phyloP scores from a whole-genome alignment of 768 basidiomycete species.

The Podaxis sp. region DNA sequence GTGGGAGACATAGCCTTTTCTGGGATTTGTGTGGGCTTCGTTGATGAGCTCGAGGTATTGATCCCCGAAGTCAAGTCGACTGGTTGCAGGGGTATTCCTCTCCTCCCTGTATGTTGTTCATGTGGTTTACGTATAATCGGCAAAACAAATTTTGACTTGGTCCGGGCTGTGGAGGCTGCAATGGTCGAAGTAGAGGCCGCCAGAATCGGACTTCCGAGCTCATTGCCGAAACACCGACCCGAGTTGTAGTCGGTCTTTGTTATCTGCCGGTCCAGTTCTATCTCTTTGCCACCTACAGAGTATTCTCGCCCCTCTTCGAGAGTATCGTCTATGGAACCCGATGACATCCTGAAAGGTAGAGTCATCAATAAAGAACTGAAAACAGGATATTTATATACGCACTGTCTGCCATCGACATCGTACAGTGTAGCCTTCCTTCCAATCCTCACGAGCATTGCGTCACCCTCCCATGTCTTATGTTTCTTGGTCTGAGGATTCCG shows the following conservation, averaged over 20 bases:
- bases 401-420: constrained; percentile 68
- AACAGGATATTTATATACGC: constrained; percentile 23
- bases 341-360: constrained; percentile 41
- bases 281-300: constrained; percentile 52
- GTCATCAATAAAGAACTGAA: neutral
- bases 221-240: constrained; percentile 59
- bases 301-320: constrained; percentile 39
- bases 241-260: constrained; percentile 57
- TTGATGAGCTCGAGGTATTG: constrained; percentile 2
- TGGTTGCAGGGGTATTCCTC: constrained; percentile 10
- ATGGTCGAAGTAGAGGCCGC: constrained; percentile 15
- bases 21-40: constrained; percentile 12
- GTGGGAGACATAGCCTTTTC: constrained; percentile 23
- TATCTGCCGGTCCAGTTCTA: constrained; percentile 64
- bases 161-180: constrained; percentile 22
- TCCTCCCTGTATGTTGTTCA: neutral
- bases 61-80: constrained; percentile 10
- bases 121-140: constrained; percentile 17
- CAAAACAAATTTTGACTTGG: constrained; percentile 28
- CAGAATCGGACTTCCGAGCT: constrained; percentile 9
- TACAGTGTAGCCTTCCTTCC: constrained; percentile 48
- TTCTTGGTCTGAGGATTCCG: constrained; percentile 72
- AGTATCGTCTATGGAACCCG: constrained; percentile 46
- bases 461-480: constrained; percentile 91
- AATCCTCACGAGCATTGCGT: constrained; percentile 59